Conservation (phyloP, 2,329 filamentous ascomycete genomes). For the Chrysoporthe cubensis region DNA sequence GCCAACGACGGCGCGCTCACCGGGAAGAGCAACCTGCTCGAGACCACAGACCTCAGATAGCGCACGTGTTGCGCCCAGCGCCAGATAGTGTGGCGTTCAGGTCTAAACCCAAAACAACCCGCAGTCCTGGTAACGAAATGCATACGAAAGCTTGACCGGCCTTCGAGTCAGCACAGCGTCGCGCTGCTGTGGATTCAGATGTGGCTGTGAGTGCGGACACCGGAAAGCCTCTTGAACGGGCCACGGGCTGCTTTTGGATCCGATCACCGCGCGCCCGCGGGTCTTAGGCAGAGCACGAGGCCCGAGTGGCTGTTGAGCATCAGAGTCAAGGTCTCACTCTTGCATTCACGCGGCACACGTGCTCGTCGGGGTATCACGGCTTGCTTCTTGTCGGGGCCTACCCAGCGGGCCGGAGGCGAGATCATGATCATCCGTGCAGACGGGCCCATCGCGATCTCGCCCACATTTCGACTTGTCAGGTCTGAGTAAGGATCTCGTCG, state of each 20-base stretch:
- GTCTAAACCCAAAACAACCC: background rate
- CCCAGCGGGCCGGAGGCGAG: conserved; percentile 9
- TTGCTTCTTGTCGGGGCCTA: background rate
- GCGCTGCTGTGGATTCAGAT: background rate
- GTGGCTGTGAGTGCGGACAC: background rate
- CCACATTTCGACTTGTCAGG: background rate
- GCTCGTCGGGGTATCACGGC: background rate
- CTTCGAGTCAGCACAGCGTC: background rate
- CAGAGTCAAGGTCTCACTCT: background rate
- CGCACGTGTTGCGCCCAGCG: background rate
- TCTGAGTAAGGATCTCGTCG: background rate
- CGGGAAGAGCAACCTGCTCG: too few relatives aligned
- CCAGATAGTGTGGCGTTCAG: background rate
- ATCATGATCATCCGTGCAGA: background rate
- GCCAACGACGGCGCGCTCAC: background rate
- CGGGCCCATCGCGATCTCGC: conserved; percentile 3
- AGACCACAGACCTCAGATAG: background rate
- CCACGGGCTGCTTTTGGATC: background rate
- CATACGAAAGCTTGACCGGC: background rate
- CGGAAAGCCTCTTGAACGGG: background rate
- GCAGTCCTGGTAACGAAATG: background rate
- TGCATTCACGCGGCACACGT: background rate
- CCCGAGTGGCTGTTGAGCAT: background rate
- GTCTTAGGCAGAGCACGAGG: background rate
- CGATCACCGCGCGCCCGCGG: background rate